Percentiles rank a stretch among this genome's conserved stretches.
Conservation (phyloP, 129 eudicot species). For the Centaurea solstitialis region DNA sequence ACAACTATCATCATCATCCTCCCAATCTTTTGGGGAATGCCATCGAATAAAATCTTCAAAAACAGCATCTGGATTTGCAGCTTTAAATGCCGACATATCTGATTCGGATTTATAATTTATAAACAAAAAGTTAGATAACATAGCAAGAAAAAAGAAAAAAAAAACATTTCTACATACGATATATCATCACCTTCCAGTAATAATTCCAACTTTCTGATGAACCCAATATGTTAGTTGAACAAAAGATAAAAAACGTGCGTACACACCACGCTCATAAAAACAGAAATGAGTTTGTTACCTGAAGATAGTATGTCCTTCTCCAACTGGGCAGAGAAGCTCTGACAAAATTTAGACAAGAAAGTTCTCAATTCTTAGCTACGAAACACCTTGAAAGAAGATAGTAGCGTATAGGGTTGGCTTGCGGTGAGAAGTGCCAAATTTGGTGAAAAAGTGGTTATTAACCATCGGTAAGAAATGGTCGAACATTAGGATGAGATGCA, state of each 20-base stretch:
- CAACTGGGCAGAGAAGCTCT: constrained; percentile 92
- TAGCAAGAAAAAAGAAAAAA: background rate
- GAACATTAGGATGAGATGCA: too few relatives aligned
- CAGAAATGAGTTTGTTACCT: constrained; percentile 46
- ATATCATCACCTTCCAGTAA: background rate
- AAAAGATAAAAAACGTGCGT: background rate
- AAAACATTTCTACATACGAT: background rate
- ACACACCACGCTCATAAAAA: background rate
- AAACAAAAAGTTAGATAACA: background rate
- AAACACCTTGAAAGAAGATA: background rate
- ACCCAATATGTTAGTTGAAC: background rate
- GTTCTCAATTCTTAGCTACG: constrained; percentile 18
- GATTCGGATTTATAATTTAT: constrained; percentile 22
- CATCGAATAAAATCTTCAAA: constrained; percentile 98
- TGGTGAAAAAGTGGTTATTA: too few relatives aligned
- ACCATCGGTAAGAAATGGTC: too few relatives aligned
- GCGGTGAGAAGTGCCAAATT: too few relatives aligned
- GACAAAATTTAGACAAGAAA: constrained; percentile 28
- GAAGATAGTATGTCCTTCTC: constrained; percentile 88
- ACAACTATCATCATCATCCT: constrained; percentile 49
- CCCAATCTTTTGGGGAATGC: constrained; percentile 99
- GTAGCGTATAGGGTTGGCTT: too few relatives aligned
- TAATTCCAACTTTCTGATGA: background rate
- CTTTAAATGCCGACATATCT: constrained; percentile 99
- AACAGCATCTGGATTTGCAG: constrained; percentile 89